Conservation (phyloP, 2,329 filamentous ascomycete genomes). For the Tolypocladium endophyticum region DNA sequence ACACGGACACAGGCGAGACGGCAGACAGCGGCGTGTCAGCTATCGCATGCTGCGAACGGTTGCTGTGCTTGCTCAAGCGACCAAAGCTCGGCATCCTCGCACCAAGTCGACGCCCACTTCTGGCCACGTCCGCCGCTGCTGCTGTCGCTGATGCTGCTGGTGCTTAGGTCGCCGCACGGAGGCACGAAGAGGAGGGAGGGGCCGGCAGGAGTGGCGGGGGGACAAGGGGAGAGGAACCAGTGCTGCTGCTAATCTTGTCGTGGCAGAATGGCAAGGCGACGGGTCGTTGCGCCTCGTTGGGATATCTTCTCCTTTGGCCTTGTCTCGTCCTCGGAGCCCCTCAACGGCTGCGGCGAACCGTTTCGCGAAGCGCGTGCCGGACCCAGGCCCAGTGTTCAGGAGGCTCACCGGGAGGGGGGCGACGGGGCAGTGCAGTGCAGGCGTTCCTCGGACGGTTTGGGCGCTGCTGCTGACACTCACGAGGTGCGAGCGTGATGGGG, state of each 20-base stretch:
- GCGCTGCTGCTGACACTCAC: not conserved
- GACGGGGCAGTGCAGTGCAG: not conserved
- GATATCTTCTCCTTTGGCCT: not conserved
- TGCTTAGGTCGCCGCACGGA: slow-evolving; percentile 2
- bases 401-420: not conserved
- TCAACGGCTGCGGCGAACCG: not conserved
- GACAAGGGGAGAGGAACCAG: not conserved
- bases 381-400: not conserved
- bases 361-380: not conserved
- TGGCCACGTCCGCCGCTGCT: not conserved
- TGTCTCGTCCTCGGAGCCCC: not conserved
- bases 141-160: slow-evolving; percentile 1
- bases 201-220: not conserved
- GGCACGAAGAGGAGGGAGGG: not conserved
- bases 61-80: slow-evolving; percentile 44
- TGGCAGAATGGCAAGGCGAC: not conserved
- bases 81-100: slow-evolving; percentile 40
- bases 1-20: not conserved
- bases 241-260: not conserved
- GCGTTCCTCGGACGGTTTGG: not conserved
- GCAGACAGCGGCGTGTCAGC: slow-evolving; percentile 28
- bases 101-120: not conserved
- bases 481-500: not conserved
- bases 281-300: not conserved
- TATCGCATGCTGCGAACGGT: slow-evolving; percentile 46